Base-by-base conservation (phyloP, 257 asterid species). In the Striga asiatica region DNA sequence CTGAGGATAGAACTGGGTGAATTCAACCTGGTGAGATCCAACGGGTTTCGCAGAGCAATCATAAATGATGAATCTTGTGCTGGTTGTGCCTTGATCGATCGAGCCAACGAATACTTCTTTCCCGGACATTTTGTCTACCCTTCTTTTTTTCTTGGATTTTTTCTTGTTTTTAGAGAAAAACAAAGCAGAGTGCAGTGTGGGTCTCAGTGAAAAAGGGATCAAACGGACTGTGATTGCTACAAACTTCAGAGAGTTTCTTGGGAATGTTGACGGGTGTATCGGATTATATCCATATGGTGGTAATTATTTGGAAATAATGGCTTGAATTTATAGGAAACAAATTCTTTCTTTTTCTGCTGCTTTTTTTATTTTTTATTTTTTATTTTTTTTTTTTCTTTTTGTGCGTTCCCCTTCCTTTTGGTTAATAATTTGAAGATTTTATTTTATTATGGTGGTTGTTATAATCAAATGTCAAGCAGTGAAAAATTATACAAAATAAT, bases 61-160 rank as follows among this genome's bases (percentile, higher is more conserved):
- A 55, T 87, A 88, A 71, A 92, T 77, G 71, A 92, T 74, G 85
- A 91, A 91, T 60, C 98, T 64, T 4, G 98, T 82, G 77, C 98
- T 91, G 32, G 97, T 87, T 0, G 98, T 87, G 17, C 98, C 98
- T 66, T 92, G 98, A 84, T 92, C 98, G 8, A 92, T 70, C 0
- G 98, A 77, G 0, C 95, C 98, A 38, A 92, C 70, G 61, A 74
- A 92, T 8, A 73, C 87, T 18, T 77, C 81, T 57, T 52, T 57
- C 31, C 54, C 71, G 12, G 81, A 56, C 77, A 75, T 71, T 43
- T 47, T 18, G 34, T 11, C 19, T 37, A 25, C 12, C 21, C 3
- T 43, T 8, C 13, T 34, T 10, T 50, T 10, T 32, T n/a, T 35
- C 10, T 52, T 13, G 31, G n/a, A 18, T 13, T 32, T 55, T 32